Base-by-base conservation (phyloP, 805 yeast species). In the Jamesozyma spencerorum region DNA sequence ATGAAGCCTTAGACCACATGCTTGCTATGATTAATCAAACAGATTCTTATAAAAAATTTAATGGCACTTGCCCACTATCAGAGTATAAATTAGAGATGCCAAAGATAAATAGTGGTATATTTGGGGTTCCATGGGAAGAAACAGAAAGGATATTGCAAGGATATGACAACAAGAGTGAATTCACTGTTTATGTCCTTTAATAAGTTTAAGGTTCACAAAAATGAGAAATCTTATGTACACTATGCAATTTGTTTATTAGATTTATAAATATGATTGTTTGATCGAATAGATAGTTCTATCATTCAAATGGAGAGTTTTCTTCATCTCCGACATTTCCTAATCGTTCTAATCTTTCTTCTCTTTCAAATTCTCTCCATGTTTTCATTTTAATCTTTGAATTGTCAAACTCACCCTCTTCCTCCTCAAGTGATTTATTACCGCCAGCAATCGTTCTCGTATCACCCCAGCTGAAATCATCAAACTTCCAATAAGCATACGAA, bases 381-480 rank as follows among this genome's bases (percentile, higher is more conserved):
- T 81, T 85, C 90, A 90, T 88, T 38, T 75, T 75, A 57, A 92
- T 92, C 54, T 76, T 76, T 1, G 94, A 78, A n/a, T 92, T 84
- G 60, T 90, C 97, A 58, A 90, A 92, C 46, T 79, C 81, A 51
- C 97, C 97, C 34, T 75, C 83, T 18, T 70, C 83, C 34, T 77
- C 82, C 57, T 85, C 49, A 4, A 40, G 31, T 3, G 40, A 32
- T 17, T 70, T 78, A 32, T 75, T 85, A 5, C 76, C 86, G 18
- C 78, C 81, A 19, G 74, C 73, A 37, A 86, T 77, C n/a, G 79
- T 72, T 68, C 95, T 73, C 2, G 96, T 88, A 44, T 85, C 94
- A 57, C 97, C 96, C 97, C 97, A 88, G 58, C 87, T 78, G 64
- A 88, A 88, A 59, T 88, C 95, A 63, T 88, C 97, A 63, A 87